Evolutionary conservation across 2,329 filamentous ascomycete genomes (phyloP).

Genomic region (Cladobotryum mycophilum): DNA sequence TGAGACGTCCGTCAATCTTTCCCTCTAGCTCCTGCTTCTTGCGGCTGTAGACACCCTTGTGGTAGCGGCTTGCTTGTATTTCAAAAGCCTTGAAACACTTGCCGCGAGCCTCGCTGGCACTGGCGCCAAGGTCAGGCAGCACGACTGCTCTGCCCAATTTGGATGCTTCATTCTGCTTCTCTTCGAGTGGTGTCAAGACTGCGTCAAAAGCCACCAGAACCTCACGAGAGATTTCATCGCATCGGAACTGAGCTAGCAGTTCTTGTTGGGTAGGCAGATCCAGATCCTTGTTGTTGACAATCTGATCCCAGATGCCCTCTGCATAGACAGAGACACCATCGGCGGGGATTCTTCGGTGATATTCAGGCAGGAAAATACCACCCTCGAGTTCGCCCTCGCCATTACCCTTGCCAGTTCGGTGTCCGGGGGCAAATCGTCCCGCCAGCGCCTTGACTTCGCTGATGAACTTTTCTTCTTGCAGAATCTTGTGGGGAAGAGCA

Average conservation of each 20-base stretch:
- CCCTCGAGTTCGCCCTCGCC: slow-evolving; percentile 69
- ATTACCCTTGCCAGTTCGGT: slow-evolving; percentile 60
- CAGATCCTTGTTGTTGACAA: slow-evolving; percentile 96
- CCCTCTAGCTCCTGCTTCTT: slow-evolving; percentile 79
- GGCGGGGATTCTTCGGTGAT: slow-evolving; percentile 90
- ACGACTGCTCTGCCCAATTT: slow-evolving; percentile 68
- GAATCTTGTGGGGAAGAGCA: slow-evolving; percentile 90
- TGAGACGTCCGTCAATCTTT: slow-evolving; percentile 85
- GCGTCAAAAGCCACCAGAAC: slow-evolving; percentile 79
- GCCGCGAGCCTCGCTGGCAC: slow-evolving; percentile 64
- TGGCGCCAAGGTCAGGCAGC: slow-evolving; percentile 65
- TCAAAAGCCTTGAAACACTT: slow-evolving; percentile 81
- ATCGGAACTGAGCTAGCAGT: slow-evolving; percentile 91
- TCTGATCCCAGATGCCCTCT: slow-evolving; percentile 94
- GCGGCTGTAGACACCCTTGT: slow-evolving; percentile 86
- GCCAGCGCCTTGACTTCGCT: slow-evolving; percentile 74
- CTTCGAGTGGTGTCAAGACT: slow-evolving; percentile 75
- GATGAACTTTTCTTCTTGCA: slow-evolving; percentile 87
- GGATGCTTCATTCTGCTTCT: slow-evolving; percentile 69
- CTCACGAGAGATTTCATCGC: slow-evolving; percentile 91
- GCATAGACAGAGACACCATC: slow-evolving; percentile 96
- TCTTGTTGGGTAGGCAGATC: slow-evolving; percentile 97
- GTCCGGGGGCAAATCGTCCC: slow-evolving; percentile 74
- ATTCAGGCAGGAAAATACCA: slow-evolving; percentile 84
- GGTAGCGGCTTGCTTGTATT: slow-evolving; percentile 84